These are phyloP conservation scores for Dendrobium chrysotoxum DNA, from an alignment of 106 monocot genomes.

Conservation along the genomic window DNA sequence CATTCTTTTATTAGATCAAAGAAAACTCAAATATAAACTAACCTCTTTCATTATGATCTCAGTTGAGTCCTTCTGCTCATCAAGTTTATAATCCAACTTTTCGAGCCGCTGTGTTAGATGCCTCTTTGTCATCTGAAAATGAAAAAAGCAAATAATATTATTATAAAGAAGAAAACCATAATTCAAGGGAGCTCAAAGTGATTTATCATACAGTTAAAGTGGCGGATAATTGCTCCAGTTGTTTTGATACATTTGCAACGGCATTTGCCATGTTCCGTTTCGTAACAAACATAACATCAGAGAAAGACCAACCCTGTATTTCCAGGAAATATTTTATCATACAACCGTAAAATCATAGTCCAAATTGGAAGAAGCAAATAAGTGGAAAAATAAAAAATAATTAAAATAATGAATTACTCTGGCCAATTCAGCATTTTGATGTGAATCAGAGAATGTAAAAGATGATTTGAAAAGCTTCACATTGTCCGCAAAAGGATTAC, in stretches of 20 bases:
- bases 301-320: constrained; percentile 75
- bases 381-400: too few species aligned
- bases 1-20: too few species aligned
- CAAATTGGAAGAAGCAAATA: too few species aligned
- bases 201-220: constrained; percentile 62
- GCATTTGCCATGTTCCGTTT: constrained; percentile 90
- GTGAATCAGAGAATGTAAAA: too few species aligned
- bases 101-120: constrained; percentile 78
- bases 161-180: neutral
- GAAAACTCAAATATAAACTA: neutral
- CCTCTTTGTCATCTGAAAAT: constrained; percentile 60
- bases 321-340: too few species aligned
- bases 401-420: too few species aligned
- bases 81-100: constrained; percentile 71
- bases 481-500: too few species aligned
- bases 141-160: neutral
- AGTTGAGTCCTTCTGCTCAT: constrained; percentile 74
- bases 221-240: constrained; percentile 81
- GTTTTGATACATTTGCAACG: constrained; percentile 71
- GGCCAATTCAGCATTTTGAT: too few species aligned
- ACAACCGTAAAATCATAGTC: too few species aligned
- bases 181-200: neutral
- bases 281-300: constrained; percentile 95
- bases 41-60: constrained; percentile 79
- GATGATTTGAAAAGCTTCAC: too few species aligned